Base-by-base conservation (phyloP, 148 eudicot species). In the Rhododendron ferrugineum region DNA sequence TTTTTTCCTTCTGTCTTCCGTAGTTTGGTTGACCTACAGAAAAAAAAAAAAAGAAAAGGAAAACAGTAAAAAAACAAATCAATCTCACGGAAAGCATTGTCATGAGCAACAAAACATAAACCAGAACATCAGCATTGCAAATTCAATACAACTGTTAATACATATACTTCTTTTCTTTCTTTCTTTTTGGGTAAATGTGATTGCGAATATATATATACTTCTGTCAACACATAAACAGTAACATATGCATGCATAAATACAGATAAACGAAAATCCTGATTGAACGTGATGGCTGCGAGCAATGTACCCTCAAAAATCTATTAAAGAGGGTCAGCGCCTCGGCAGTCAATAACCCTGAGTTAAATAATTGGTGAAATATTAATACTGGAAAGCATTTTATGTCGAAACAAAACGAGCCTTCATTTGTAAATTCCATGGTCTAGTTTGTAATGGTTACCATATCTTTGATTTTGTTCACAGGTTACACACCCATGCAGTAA, bases 401-500 rank as follows among this genome's bases (percentile, higher is more conserved):
- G 34, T 30, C 16, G 1, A 64, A 68, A 26, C 32, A 64, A 64
- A 64, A n/a, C 10, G 9, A n/a, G 44, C 34, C 64, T 78, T 70
- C 50, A 18, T 23, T 23, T 37, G 32, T 40, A 52, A 34, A 70
- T 66, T 36, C 40, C 6, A 40, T 23, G 84, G 56, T 79, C 36
- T 18, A 62, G 15, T 30, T 20, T 85, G 46, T 4, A 30, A 77
- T 73, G 64, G 40, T 86, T 76, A 4, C 23, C 44, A 34, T 47
- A 22, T 72, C 26, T 64, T 68, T 52, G 15, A 1, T 52, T 13
- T 37, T 66, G 68, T 46, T 49, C 81, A 58, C 93, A 95, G 98
- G 98, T 64, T 89, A 77, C 76, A 86, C 68, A 95, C 98, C 2
- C 98, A 95, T 85, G 93, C 95, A 64, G 88, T 86, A 49, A 91